Conservation (phyloP, 2,329 filamentous ascomycete genomes). For the Pleoardoris graminearum region DNA sequence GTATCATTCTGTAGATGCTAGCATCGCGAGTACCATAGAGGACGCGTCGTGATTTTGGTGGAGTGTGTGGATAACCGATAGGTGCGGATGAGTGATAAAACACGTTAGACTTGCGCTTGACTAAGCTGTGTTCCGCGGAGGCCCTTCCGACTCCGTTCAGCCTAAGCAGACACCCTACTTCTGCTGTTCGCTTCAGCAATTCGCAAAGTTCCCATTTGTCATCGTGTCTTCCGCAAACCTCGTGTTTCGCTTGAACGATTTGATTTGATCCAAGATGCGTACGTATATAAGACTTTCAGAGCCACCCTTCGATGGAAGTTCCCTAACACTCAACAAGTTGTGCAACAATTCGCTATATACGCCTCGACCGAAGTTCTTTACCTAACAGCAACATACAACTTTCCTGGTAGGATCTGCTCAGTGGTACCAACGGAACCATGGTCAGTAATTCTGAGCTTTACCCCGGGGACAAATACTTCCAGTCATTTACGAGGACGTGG, state of each 20-base stretch:
- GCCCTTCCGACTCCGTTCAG: constrained; percentile 2
- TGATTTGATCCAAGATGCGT: background rate
- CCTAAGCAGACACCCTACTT: background rate
- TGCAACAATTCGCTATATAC: background rate
- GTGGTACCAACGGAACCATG: constrained; percentile 6
- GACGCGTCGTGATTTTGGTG: too few relatives aligned
- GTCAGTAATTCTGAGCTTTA: constrained; percentile 7
- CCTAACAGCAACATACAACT: background rate
- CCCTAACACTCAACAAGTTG: background rate
- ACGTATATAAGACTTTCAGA: too few relatives aligned
- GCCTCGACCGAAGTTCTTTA: background rate
- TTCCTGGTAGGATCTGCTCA: background rate
- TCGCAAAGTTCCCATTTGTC: constrained; percentile 7
- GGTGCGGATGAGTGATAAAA: too few relatives aligned
- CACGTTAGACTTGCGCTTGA: too few relatives aligned
- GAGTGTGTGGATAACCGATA: too few relatives aligned
- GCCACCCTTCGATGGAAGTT: too few relatives aligned
- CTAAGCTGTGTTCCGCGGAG: constrained; percentile 14
- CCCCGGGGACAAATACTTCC: constrained; percentile 13
- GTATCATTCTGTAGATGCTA: too few relatives aligned
- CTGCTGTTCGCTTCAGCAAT: background rate
- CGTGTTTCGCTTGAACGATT: background rate
- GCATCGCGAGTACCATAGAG: too few relatives aligned
- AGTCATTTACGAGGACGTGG: constrained; percentile 45
- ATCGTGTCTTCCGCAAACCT: constrained; percentile 8